Percentiles rank a stretch among this genome's conserved stretches.
phyloP scores from a whole-genome alignment of 805 yeast genomes.

The Candida saitoana region DNA sequence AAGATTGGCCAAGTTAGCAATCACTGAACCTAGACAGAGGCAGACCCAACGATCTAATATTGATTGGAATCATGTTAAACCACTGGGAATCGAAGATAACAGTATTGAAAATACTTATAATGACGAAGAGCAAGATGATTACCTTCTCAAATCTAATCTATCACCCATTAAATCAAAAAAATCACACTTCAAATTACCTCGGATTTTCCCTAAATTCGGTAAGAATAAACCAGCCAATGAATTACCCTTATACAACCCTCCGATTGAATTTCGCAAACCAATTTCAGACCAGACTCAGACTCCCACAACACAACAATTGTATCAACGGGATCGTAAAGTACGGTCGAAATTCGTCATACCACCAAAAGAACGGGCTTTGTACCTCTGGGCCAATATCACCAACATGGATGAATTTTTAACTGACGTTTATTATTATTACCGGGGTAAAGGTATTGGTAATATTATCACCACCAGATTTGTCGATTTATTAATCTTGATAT shows the following conservation, averaged over 20 bases:
- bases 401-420: slow-evolving; percentile 83
- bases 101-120: not conserved
- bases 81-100: not conserved
- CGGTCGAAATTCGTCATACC: slow-evolving; percentile 27
- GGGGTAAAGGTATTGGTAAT: slow-evolving; percentile 80
- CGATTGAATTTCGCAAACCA: slow-evolving; percentile 9
- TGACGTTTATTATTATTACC: slow-evolving; percentile 78
- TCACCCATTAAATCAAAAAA: slow-evolving; percentile 3
- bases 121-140: not conserved
- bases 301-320: slow-evolving; percentile 6
- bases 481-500: slow-evolving; percentile 70
- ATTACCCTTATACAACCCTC: slow-evolving; percentile 15
- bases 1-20: slow-evolving; percentile 5
- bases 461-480: slow-evolving; percentile 63
- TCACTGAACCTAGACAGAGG: not conserved
- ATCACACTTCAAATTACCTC: slow-evolving; percentile 3
- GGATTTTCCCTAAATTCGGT: slow-evolving; percentile 4
- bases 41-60: not conserved
- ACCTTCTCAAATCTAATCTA: not conserved
- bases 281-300: slow-evolving; percentile 7
- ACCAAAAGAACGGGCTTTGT: slow-evolving; percentile 70
- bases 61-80: not conserved
- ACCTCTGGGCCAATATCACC: slow-evolving; percentile 96
- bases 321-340: slow-evolving; percentile 7
- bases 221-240: slow-evolving; percentile 5